Conservation (phyloP, 345 rosid genomes). For the Raphanus sativus region DNA sequence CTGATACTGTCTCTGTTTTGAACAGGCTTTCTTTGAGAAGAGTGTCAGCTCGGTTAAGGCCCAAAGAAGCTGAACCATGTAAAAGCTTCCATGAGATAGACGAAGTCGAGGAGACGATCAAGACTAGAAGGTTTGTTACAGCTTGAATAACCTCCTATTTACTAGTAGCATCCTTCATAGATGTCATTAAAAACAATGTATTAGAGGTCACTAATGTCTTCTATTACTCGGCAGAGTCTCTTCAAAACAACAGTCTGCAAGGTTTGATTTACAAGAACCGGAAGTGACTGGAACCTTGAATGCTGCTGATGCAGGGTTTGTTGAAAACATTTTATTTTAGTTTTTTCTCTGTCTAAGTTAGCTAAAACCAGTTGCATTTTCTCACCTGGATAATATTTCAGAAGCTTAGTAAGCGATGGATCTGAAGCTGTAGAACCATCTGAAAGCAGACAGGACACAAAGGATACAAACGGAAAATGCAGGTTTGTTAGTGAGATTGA, state of each 20-base stretch:
- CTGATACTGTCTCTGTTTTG: constrained; percentile 10
- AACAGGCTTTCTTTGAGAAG: constrained; percentile 39
- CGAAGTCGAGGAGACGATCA: constrained; percentile 24
- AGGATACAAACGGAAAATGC: constrained; percentile 37
- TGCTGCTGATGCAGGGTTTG: constrained; percentile 48
- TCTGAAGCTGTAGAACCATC: constrained; percentile 40
- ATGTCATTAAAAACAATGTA: background rate
- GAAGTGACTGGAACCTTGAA: constrained; percentile 26
- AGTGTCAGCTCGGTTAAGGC: constrained; percentile 32
- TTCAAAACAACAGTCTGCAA: constrained; percentile 36
- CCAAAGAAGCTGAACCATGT: constrained; percentile 25
- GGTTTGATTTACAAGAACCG: constrained; percentile 30
- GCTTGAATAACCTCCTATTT: background rate
- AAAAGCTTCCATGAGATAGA: constrained; percentile 22
- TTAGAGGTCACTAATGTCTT: constrained; percentile 8
- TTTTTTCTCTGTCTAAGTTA: background rate
- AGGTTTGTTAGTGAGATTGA: constrained; percentile 44
- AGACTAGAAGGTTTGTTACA: constrained; percentile 35
- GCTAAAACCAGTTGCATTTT: constrained; percentile 8
- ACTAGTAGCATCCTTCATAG: background rate
- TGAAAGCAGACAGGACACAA: constrained; percentile 33
- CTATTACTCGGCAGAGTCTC: constrained; percentile 28
- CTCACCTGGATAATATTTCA: constrained; percentile 2
- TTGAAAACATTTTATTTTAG: background rate
- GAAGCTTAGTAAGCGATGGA: constrained; percentile 34